Conservation (phyloP, 441 rosid species). For the Gossypium trilobum region DNA sequence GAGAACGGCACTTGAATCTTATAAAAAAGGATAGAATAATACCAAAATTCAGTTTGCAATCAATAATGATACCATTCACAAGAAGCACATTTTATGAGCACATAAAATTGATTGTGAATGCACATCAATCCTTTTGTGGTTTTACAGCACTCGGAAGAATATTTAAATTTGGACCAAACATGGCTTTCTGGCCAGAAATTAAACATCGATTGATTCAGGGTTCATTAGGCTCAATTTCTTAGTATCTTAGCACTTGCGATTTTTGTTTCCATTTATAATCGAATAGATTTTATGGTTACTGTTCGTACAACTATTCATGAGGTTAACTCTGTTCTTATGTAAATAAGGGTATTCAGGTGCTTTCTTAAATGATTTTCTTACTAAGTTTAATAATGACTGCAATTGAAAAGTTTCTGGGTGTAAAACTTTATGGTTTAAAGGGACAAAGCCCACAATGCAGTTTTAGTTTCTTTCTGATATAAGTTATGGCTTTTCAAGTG, state of each 20-base stretch:
- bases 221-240: background rate
- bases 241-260: background rate
- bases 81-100: background rate
- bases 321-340: background rate
- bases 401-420: background rate
- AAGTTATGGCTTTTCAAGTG: background rate
- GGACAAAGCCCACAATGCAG: background rate
- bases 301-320: conserved; percentile 1
- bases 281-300: background rate
- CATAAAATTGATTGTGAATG: background rate
- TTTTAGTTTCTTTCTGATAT: background rate
- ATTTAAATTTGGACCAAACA: conserved; percentile 5
- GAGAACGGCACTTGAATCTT: background rate
- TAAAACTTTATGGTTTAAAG: background rate
- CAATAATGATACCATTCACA: conserved; percentile 1
- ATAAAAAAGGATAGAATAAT: background rate
- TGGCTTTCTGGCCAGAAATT: background rate
- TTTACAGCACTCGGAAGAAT: background rate
- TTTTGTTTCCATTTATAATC: background rate
- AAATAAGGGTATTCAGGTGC: conserved; percentile 2
- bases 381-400: background rate
- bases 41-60: background rate
- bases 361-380: background rate
- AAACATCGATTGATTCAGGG: background rate
- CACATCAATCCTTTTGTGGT: background rate